Percentiles rank a stretch among this genome's conserved stretches.
Evolutionary conservation across 768 basidiomycete species (phyloP).

Genomic region (Leccinum aurantiacum): DNA sequence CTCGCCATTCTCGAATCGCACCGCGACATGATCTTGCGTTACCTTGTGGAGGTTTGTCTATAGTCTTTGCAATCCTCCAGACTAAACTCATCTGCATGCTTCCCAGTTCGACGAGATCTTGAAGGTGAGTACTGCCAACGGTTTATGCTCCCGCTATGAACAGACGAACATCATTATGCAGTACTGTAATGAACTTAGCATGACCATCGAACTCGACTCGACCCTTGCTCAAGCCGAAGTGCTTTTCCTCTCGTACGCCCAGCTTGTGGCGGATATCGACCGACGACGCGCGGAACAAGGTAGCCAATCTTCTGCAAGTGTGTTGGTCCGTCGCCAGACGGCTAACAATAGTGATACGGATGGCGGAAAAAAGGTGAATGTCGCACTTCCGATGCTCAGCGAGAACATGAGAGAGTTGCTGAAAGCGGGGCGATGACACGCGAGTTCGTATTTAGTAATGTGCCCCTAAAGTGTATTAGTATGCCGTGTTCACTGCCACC

Average conservation of each 20-base stretch:
- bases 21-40: conserved; percentile 91
- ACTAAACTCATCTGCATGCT: conserved; percentile 4
- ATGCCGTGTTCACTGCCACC: conserved; percentile 6
- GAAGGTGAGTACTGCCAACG: conserved; percentile 22
- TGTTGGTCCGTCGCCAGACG: conserved; percentile 37
- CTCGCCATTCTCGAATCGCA: conserved; percentile 94
- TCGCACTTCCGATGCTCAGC: conserved; percentile 52
- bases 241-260: conserved; percentile 87
- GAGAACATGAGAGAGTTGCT: conserved; percentile 63
- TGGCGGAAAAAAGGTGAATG: conserved; percentile 26
- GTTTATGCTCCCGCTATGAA: neutral
- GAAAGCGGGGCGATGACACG: conserved; percentile 40
- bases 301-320: conserved; percentile 18
- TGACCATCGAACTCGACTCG: conserved; percentile 95
- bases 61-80: neutral
- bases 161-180: conserved; percentile 26
- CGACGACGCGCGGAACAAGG: conserved; percentile 64
- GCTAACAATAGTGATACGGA: conserved; percentile 4
- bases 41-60: conserved; percentile 80
- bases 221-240: conserved; percentile 97
- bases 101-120: conserved; percentile 59
- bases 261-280: conserved; percentile 87
- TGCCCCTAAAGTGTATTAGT: conserved; percentile 13
- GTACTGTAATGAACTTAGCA: conserved; percentile 94
- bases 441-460: conserved; percentile 7